Evolutionary conservation across 1,284 basidiomycete species (phyloP), one percentile per base, ranked within the genome.

Genomic region (Marasmius oreades): DNA sequence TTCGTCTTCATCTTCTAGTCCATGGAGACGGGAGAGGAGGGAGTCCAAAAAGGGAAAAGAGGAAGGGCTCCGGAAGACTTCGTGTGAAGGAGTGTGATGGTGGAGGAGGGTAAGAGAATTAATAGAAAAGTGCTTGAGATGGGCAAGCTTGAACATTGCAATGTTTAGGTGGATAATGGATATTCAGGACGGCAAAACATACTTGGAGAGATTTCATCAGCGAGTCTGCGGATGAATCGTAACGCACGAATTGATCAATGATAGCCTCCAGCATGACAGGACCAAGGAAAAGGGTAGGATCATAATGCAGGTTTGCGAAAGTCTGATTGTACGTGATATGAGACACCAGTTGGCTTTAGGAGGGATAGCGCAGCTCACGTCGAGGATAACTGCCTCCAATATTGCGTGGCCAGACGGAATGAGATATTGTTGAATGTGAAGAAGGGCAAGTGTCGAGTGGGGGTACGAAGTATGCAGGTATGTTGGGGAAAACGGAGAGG

Each of bases 111-210:
- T 76, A 7, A 88, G 67, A 0, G 84, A 81, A 26, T 86, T 80
- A 22, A 63, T 58, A 16, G 78, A 73, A 59, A 88, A 89, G 65
- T 91, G 88, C 57, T 86, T 86, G 65, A 90, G 69, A 62, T 86
- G 73, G 0, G 76, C 73, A 4, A 90, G 69, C 86, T 90, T 58
- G 39, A 53, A 37, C 12, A 23, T 45, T 8, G 4, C 36, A 23
- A n/a, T n/a, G 47, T 2, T 50, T 23, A 36, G 46, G 42, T 16
- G 43, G 37, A 28, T 31, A 48, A 20, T 12, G 22, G 16, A 46
- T 16, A 1, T 26, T n/a, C 43, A 16, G 48, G 53, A 39, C n/a
- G 42, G 22, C 26, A n/a, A 45, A 12, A 23, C 66, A 56, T 53
- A 86, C 87, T 71, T 90, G 86, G 5, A 91, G 65, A 50, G 83